A percentile compares a stretch with the other conserved stretches of the same genome.
These are phyloP conservation scores for Elsinoe fawcettii DNA, from an alignment of 2,329 filamentous ascomycete genomes.

Conservation along the genomic window DNA sequence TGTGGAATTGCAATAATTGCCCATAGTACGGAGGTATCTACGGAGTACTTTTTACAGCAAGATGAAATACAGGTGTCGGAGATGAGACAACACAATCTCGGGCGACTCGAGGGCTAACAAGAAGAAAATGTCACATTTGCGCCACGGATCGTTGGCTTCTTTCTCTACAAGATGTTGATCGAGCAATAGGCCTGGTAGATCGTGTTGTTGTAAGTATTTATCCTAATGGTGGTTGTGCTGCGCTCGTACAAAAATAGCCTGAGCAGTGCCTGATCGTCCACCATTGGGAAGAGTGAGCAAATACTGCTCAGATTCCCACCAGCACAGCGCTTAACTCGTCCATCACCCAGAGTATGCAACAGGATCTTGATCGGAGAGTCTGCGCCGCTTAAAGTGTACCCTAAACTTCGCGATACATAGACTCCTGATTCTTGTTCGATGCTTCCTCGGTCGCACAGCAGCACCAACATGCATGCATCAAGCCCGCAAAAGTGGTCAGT, in stretches of 20 bases:
- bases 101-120: background rate
- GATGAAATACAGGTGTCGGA: background rate
- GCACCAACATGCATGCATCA: background rate
- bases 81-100: constrained; percentile 13
- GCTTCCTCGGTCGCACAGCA: background rate
- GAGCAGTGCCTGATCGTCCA: constrained; percentile 11
- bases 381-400: background rate
- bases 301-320: background rate
- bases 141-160: background rate
- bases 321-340: background rate
- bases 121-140: background rate
- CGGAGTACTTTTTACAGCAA: background rate
- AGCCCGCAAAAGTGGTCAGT: background rate
- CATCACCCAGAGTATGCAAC: background rate
- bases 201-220: background rate
- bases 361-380: no score
- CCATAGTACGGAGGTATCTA: no score
- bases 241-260: constrained; percentile 10
- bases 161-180: background rate
- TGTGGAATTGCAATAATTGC: constrained; percentile 9
- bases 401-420: background rate
- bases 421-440: background rate
- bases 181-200: background rate
- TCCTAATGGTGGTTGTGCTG: background rate
- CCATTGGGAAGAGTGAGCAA: constrained; percentile 1